phyloP scores from a whole-genome alignment of 1,284 basidiomycete species.

The Takashimella tepidaria region DNA sequence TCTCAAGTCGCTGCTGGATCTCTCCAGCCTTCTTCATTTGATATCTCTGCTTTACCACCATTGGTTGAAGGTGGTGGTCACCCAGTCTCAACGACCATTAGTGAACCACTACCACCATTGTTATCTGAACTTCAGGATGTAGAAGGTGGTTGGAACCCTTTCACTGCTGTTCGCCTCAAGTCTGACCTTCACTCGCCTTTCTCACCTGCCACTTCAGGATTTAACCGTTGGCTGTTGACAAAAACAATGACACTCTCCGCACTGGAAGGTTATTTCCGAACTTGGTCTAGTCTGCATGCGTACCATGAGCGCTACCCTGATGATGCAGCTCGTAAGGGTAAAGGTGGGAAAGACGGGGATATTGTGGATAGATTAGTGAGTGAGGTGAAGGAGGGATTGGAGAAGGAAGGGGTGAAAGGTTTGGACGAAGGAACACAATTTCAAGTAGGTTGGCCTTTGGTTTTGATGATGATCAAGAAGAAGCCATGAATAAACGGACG shows the following conservation, averaged over 20 bases:
- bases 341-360: conserved; percentile 52
- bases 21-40: conserved; percentile 41
- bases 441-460: conserved; percentile 67
- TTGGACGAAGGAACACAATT: conserved; percentile 35
- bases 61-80: conserved; percentile 40
- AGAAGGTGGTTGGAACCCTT: conserved; percentile 30
- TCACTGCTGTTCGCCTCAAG: conserved; percentile 25
- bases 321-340: conserved; percentile 47
- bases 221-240: conserved; percentile 53
- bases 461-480: conserved; percentile 57
- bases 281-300: conserved; percentile 66
- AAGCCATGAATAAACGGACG: conserved; percentile 6
- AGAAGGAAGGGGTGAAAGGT: conserved; percentile 34
- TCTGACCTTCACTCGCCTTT: background rate
- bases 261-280: conserved; percentile 64
- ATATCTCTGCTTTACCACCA: conserved; percentile 50
- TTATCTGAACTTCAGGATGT: background rate
- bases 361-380: conserved; percentile 61
- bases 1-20: conserved; percentile 16
- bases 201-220: background rate
- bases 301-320: conserved; percentile 62
- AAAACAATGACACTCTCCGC: conserved; percentile 61
- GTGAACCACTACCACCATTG: conserved; percentile 18
- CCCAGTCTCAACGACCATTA: conserved; percentile 8
- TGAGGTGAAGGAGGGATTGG: conserved; percentile 51